These are phyloP conservation scores for Punica granatum DNA, from an alignment of 345 rosid species.

Conservation along the genomic window DNA sequence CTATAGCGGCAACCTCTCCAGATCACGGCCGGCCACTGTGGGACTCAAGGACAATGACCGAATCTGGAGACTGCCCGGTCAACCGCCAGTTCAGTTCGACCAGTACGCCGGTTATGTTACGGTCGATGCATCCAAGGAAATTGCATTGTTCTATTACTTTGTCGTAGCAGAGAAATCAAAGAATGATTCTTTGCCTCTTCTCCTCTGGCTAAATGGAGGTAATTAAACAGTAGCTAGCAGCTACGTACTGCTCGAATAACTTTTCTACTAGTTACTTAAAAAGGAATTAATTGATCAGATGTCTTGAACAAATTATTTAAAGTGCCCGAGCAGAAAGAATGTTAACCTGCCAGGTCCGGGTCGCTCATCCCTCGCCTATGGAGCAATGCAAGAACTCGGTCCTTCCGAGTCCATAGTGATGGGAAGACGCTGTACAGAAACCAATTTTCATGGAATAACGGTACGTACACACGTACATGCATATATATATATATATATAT, in stretches of 20 bases:
- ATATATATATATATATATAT: no score
- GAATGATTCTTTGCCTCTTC: slow-evolving; percentile 10
- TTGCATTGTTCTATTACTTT: slow-evolving; percentile 12
- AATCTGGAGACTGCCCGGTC: slow-evolving; percentile 7
- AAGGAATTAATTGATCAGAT: no score
- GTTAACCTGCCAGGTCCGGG: slow-evolving; percentile 35
- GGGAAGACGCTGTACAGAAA: slow-evolving; percentile 31
- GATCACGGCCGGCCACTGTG: no score
- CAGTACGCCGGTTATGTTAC: slow-evolving; percentile 15
- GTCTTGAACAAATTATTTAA: no score
- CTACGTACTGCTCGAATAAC: no score
- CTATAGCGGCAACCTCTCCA: no score
- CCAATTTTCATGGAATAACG: slow-evolving; percentile 29
- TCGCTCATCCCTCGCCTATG: slow-evolving; percentile 35
- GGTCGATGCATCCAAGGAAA: slow-evolving; percentile 3
- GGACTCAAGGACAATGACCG: not conserved
- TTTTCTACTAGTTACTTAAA: no score
- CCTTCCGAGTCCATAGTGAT: slow-evolving; percentile 31
- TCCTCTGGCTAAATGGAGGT: slow-evolving; percentile 21
- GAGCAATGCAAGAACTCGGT: slow-evolving; percentile 43
- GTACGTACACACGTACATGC: not conserved
- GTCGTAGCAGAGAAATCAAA: slow-evolving; percentile 1
- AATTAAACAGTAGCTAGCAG: no score
- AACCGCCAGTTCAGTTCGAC: slow-evolving; percentile 6
- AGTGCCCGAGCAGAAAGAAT: no score